Evolutionary conservation across 163 green algal genomes (phyloP), one percentile per base, ranked within the genome.

Genomic region (Chloromonas sp.): DNA sequence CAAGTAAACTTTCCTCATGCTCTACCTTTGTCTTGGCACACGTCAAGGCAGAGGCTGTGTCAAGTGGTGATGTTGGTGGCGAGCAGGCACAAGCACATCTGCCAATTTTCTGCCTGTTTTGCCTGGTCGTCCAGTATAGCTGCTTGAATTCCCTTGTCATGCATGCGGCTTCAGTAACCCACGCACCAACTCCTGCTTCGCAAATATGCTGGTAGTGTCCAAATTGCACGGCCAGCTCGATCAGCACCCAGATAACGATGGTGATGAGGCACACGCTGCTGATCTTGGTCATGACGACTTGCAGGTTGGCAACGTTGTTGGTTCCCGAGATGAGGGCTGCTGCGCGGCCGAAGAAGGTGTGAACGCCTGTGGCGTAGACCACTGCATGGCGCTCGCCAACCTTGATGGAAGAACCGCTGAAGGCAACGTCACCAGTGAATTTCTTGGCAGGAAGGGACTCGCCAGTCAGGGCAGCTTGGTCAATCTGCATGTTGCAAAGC

Each of bases 391-490:
- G 86, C 85, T 93, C 90, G 79, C 88, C 91, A 61, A 95, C 93
- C 92, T 97, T 98, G 88, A 98, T 94, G 85, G 94, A 95, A 57
- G 93, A 97, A 80, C 96, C 96, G n/a, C 86, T 90, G 84, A 96
- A 98, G 8, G 88, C 90, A 0, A 96, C 93, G 82, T 97, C 92
- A 13, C 95, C 95, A 5, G 91, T 91, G 86, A 93, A 94, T 90
- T 96, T 97, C 89, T 97, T 98, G 3, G 95, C 94, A 1, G 96
- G 96, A 60, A 98, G 89, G 0, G 94, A 98, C 91, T 98, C 96
- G 60, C 96, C 96, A 14, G 96, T 98, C 62, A 98, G 89, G 5
- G 96, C 96, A 58, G 96, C 95, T 87, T 98, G 95, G 89, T 98
- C 96, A 61, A 97, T 92, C 92, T 98, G 92, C 14, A 77, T 36